These are phyloP conservation scores for Sugiyamaella sp. DNA, from an alignment of 1,139 yeast species.

Conservation along the genomic window DNA sequence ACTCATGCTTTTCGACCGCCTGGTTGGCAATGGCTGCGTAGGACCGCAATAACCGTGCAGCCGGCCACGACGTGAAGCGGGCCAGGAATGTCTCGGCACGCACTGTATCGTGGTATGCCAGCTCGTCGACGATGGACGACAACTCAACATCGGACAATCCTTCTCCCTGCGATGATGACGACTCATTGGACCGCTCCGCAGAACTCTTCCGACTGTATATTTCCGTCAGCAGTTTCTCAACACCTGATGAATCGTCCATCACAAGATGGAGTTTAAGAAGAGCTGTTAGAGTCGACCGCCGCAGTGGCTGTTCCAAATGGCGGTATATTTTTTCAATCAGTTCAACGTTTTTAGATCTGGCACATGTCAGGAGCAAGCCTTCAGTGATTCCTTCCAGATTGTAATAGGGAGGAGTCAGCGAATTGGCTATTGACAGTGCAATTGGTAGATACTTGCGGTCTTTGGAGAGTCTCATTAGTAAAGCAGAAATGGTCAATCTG, in stretches of 20 bases:
- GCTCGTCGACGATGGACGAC: slow-evolving; percentile 28
- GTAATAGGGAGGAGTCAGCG: slow-evolving; percentile 35
- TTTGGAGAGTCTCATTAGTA: slow-evolving; percentile 34
- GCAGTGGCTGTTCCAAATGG: slow-evolving; percentile 31
- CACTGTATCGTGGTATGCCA: slow-evolving; percentile 27
- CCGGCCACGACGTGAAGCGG: slow-evolving; percentile 22
- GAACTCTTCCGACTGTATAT: slow-evolving; percentile 34
- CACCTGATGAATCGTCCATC: slow-evolving; percentile 47
- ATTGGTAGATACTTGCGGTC: slow-evolving; percentile 23
- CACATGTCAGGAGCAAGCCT: slow-evolving; percentile 33
- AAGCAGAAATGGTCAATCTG: slow-evolving; percentile 25
- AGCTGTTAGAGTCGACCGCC: slow-evolving; percentile 40
- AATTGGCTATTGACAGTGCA: slow-evolving; percentile 35
- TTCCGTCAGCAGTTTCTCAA: slow-evolving; percentile 45
- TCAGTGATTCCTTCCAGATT: slow-evolving; percentile 34
- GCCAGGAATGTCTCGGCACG: slow-evolving; percentile 24
- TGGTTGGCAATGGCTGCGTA: slow-evolving; percentile 25
- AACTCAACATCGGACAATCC: slow-evolving; percentile 30
- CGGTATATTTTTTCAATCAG: slow-evolving; percentile 33
- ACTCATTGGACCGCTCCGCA: slow-evolving; percentile 3
- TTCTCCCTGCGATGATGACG: neutral
- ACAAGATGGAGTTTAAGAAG: slow-evolving; percentile 47
- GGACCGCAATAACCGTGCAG: slow-evolving; percentile 18
- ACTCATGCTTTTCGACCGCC: slow-evolving; percentile 25
- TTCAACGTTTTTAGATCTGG: slow-evolving; percentile 29